These are phyloP conservation scores for Chamaecrista fasciculata DNA, from an alignment of 306 rosid species.

Conservation along the genomic window DNA sequence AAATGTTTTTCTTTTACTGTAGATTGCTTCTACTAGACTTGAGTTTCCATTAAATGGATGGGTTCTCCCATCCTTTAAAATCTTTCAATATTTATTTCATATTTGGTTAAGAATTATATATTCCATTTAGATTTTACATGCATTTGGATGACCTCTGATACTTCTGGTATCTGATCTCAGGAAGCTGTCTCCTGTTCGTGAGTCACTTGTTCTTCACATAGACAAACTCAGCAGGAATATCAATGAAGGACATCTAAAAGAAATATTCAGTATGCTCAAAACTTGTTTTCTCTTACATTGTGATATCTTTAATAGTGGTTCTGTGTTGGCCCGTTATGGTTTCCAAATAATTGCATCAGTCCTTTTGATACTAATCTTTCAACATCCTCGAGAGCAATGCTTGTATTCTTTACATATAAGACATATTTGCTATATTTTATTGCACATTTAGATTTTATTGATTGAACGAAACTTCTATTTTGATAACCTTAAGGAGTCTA, in stretches of 20 bases:
- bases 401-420: background rate
- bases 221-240: constrained; percentile 90
- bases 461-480: background rate
- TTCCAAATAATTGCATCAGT: background rate
- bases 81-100: background rate
- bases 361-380: background rate
- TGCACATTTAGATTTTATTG: background rate
- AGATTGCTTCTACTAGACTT: background rate
- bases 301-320: constrained; percentile 1
- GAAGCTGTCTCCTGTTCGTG: constrained; percentile 77
- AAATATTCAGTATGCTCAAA: constrained; percentile 72
- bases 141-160: background rate
- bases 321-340: background rate
- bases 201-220: constrained; percentile 76
- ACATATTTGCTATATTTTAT: background rate
- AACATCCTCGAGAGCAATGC: background rate
- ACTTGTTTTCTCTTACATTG: background rate
- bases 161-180: constrained; percentile 40
- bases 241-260: constrained; percentile 84
- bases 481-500: background rate
- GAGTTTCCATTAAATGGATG: constrained; percentile 1
- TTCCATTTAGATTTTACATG: background rate
- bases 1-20: background rate
- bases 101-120: background rate
- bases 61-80: background rate